A percentile compares a stretch with the other conserved stretches of the same genome.
Evolutionary conservation across 352 stramenopile species (phyloP).

Genomic region (Pythium aquatile): DNA sequence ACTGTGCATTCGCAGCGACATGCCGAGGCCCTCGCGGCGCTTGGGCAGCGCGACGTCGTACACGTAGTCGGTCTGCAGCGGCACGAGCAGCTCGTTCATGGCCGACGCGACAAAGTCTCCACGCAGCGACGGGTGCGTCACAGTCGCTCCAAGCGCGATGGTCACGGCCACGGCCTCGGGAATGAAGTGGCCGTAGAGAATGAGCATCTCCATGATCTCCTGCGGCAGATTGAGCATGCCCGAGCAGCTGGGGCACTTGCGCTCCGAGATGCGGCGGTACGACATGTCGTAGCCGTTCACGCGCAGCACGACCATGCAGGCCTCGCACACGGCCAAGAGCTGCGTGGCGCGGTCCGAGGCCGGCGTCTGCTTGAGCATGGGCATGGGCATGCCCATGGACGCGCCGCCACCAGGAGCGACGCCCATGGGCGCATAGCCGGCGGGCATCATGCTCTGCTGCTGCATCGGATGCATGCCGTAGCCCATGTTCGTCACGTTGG

Average conservation of each 20-base stretch:
- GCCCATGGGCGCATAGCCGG: slow-evolving; percentile 10
- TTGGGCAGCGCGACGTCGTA: slow-evolving; percentile 84
- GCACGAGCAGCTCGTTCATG: slow-evolving; percentile 84
- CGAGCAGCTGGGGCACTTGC: slow-evolving; percentile 66
- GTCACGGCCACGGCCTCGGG: slow-evolving; percentile 62
- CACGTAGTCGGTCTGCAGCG: slow-evolving; percentile 78
- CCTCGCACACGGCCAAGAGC: slow-evolving; percentile 69
- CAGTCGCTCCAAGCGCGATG: slow-evolving; percentile 63
- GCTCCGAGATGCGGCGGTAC: slow-evolving; percentile 76
- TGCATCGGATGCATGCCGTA: slow-evolving; percentile 26
- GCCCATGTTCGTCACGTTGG: slow-evolving; percentile 13
- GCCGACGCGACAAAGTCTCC: slow-evolving; percentile 75
- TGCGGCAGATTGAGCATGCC: slow-evolving; percentile 64
- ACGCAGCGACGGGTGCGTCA: slow-evolving; percentile 70
- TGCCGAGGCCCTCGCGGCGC: slow-evolving; percentile 71
- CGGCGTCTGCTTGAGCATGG: slow-evolving; percentile 10
- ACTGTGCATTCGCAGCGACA: slow-evolving; percentile 87
- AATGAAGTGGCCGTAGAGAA: slow-evolving; percentile 84
- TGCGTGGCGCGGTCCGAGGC: slow-evolving; percentile 49
- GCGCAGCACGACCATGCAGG: slow-evolving; percentile 68
- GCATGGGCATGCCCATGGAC: slow-evolving; percentile 22
- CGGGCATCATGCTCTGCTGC: slow-evolving; percentile 21
- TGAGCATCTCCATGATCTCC: slow-evolving; percentile 86
- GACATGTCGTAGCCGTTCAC: slow-evolving; percentile 76
- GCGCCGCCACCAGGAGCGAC: background rate